phyloP scores from a whole-genome alignment of 805 yeast genomes.

The Lachancea nothofagi region DNA sequence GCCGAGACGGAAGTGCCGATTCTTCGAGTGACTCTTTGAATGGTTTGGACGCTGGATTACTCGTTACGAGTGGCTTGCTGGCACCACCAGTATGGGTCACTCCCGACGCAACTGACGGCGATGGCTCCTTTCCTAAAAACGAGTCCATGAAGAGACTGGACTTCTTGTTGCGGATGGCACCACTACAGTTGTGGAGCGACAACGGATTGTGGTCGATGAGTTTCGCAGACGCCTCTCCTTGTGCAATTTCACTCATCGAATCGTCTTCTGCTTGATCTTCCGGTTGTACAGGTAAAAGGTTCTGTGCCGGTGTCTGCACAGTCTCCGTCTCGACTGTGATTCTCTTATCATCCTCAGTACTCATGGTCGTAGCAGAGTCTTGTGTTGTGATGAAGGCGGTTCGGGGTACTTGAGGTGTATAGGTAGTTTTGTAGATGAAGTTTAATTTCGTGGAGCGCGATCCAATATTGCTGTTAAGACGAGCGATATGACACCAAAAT shows the following conservation, averaged over 20 bases:
- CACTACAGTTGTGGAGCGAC: slow-evolving; percentile 25
- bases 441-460: too few species aligned
- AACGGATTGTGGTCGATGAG: slow-evolving; percentile 28
- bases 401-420: neutral
- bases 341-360: slow-evolving; percentile 28
- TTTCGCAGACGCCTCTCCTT: slow-evolving; percentile 22
- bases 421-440: too few species aligned
- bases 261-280: slow-evolving; percentile 10
- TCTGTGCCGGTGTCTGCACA: slow-evolving; percentile 42
- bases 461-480: too few species aligned
- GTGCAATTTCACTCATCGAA: slow-evolving; percentile 11
- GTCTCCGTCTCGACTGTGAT: slow-evolving; percentile 62
- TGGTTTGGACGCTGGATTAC: neutral
- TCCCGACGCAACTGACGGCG: slow-evolving; percentile 3
- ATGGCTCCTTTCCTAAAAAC: slow-evolving; percentile 8
- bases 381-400: neutral
- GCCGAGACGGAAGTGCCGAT: slow-evolving; percentile 5
- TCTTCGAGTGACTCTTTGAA: slow-evolving; percentile 1
- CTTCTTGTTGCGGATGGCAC: slow-evolving; percentile 34
- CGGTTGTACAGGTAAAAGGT: slow-evolving; percentile 32
- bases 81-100: slow-evolving; percentile 1
- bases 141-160: slow-evolving; percentile 31
- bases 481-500: too few species aligned
- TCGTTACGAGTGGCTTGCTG: neutral
- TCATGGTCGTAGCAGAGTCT: slow-evolving; percentile 5